Evolutionary conservation across 345 rosid genomes (phyloP), one percentile per base, ranked within the genome.

Genomic region (Citrus unshiu): DNA sequence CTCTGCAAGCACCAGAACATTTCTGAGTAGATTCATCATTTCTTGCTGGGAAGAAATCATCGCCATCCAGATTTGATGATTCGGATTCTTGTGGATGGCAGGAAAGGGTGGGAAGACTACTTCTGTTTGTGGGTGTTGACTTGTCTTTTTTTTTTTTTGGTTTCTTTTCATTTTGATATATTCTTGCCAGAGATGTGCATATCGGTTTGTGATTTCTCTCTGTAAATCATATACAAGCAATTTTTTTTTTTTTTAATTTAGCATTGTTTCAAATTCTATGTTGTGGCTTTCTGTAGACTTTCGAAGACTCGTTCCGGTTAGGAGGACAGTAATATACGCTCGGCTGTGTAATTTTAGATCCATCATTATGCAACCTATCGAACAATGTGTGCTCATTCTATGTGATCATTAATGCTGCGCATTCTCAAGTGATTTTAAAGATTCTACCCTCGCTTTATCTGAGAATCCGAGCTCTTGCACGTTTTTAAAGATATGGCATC

Each of bases 101-200:
- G 27, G 54, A 58, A 77, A 74, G 78, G 79, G 78, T 43, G 76
- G 79, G 79, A 79, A 51, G 75, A 65, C 70, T 57, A 74, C 35
- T 77, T 49, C 63, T 29, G 76, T n/a, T 30, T 30, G 81, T 72
- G 74, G 81, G 78, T 67, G 27, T 78, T 70, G 35, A 49, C 39
- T 30, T 5, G 73, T 4, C 75, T 63, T 68, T 59, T 51, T 13
- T 25, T 40, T 43, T 40, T 40, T 39, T 9, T 39, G 51, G 12
- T 40, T 40, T 72, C 37, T 70, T 73, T 57, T 51, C 59, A 39
- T 57, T 21, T 22, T 35, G 10, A 57, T 24, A 8, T 72, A 76
- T 81, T 85, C 82, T 78, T 69, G 76, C 68, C 64, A 40, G 90
- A 81, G 80, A 63, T 85, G 89, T 87, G 86, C 84, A 86, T 80